Evolutionary conservation across 2,329 filamentous ascomycete genomes (phyloP).

Genomic region (Fusarium kyushuense): DNA sequence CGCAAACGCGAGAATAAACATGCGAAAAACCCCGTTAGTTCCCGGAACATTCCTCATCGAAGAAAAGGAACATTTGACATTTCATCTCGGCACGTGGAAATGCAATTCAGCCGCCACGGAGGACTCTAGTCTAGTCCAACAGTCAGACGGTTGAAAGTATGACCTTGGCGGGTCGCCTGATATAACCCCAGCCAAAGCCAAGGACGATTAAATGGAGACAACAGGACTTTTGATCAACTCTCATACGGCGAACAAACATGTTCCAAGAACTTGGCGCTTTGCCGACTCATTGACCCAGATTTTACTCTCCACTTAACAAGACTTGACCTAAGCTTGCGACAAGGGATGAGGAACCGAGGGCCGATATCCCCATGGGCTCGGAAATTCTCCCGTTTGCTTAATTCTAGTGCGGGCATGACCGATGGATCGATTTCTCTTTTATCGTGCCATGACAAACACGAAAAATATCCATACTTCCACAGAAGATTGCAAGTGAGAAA

Average conservation of each 20-base stretch:
- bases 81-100: background rate
- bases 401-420: background rate
- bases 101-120: conserved; percentile 5
- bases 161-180: conserved; percentile 13
- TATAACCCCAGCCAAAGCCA: conserved; percentile 19
- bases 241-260: conserved; percentile 5
- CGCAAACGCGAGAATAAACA: background rate
- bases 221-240: conserved; percentile 13
- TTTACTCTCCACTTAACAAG: conserved; percentile 30
- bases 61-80: background rate
- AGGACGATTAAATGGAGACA: conserved; percentile 22
- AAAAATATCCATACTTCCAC: background rate
- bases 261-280: conserved; percentile 30
- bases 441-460: background rate
- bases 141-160: background rate
- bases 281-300: conserved; percentile 3
- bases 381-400: conserved; percentile 1
- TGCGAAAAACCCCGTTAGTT: background rate
- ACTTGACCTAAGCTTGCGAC: conserved; percentile 23
- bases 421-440: background rate
- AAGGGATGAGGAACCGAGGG: conserved; percentile 19
- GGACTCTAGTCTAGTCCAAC: background rate
- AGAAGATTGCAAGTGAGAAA: background rate
- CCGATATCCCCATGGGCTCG: conserved; percentile 22
- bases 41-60: background rate